phyloP scores from a whole-genome alignment of 2,329 filamentous ascomycete species.

The Trichoderma sp. region DNA sequence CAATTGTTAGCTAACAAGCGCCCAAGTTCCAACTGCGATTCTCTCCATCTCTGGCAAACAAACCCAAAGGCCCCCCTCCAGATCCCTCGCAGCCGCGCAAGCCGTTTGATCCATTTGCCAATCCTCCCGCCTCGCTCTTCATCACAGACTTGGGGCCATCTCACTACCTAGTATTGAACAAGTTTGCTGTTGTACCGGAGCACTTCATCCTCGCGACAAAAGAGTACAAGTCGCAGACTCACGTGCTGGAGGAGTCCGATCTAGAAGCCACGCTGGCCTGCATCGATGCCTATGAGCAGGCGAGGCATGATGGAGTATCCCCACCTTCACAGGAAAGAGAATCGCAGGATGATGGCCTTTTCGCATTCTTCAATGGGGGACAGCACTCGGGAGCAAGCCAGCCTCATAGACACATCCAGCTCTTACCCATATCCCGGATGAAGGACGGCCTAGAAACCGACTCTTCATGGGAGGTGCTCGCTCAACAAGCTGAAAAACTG shows the following conservation, averaged over 20 bases:
- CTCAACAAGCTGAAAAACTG: slow-evolving; percentile 30
- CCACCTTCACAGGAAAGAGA: not conserved
- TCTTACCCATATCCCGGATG: slow-evolving; percentile 66
- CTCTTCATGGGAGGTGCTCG: slow-evolving; percentile 48
- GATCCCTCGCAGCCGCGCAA: slow-evolving; percentile 34
- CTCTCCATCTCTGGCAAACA: slow-evolving; percentile 65
- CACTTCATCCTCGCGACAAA: slow-evolving; percentile 71
- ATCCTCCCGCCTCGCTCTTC: slow-evolving; percentile 53
- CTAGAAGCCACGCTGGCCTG: slow-evolving; percentile 60
- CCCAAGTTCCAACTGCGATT: slow-evolving; percentile 68
- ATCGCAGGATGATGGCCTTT: slow-evolving; percentile 41
- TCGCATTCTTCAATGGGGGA: slow-evolving; percentile 69
- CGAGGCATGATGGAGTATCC: not conserved
- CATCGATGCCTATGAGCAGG: slow-evolving; percentile 51
- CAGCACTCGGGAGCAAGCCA: slow-evolving; percentile 67
- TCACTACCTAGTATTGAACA: slow-evolving; percentile 69
- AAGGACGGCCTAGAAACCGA: slow-evolving; percentile 44
- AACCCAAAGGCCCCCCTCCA: slow-evolving; percentile 51
- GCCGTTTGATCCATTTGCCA: slow-evolving; percentile 62
- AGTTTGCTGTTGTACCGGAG: slow-evolving; percentile 67
- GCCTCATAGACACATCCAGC: slow-evolving; percentile 67
- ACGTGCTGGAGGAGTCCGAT: slow-evolving; percentile 59
- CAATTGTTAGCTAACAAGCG: not conserved
- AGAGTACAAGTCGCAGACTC: slow-evolving; percentile 61
- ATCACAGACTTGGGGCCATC: slow-evolving; percentile 48